phyloP scores from a whole-genome alignment of 2,329 filamentous ascomycete genomes.

The Talaromyces rugulosus region DNA sequence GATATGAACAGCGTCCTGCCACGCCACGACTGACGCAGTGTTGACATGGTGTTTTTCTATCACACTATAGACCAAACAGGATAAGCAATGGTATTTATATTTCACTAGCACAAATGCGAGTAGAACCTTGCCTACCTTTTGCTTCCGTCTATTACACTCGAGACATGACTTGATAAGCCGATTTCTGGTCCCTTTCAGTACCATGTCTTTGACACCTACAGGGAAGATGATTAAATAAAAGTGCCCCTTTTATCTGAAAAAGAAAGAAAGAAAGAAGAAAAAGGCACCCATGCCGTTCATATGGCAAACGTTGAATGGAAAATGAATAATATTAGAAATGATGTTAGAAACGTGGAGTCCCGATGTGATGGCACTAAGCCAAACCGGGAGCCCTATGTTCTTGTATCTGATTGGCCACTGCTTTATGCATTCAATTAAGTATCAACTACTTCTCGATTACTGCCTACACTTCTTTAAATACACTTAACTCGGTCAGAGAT shows the following conservation, averaged over 20 bases:
- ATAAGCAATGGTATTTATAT: background rate
- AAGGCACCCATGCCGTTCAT: background rate
- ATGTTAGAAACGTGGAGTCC: no score
- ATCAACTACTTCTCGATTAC: no score
- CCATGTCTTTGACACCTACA: background rate
- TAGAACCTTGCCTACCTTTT: background rate
- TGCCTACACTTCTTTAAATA: no score
- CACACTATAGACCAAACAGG: background rate
- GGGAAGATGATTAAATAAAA: background rate
- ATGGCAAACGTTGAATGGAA: no score
- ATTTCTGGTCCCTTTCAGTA: background rate
- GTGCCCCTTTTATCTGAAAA: background rate
- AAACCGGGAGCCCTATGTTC: no score
- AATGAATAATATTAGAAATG: no score
- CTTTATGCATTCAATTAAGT: no score
- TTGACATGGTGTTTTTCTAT: background rate
- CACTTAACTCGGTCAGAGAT: background rate
- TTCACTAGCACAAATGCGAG: background rate
- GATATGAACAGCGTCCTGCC: background rate
- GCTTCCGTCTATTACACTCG: background rate
- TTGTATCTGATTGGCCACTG: no score
- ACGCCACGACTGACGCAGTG: background rate
- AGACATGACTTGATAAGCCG: background rate
- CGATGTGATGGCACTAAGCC: no score
- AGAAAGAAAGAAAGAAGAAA: no score